phyloP scores from a whole-genome alignment of 2,329 filamentous ascomycete genomes.

The Graphilbum fragrans region DNA sequence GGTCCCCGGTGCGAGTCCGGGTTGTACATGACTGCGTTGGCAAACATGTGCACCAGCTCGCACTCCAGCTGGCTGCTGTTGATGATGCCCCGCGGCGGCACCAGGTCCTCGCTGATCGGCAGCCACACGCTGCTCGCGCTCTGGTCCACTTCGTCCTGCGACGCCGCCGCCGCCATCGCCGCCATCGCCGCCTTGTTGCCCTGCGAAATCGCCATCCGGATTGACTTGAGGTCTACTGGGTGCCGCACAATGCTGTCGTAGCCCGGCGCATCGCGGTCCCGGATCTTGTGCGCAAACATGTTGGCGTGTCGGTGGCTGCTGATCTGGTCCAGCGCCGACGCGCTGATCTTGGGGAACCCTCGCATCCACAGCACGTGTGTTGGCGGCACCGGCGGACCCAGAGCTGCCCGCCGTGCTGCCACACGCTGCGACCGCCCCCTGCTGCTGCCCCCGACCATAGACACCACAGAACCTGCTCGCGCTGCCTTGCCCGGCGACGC shows the following conservation, averaged over 20 bases:
- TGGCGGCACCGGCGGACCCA: slow-evolving; percentile 37
- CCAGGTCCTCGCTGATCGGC: slow-evolving; percentile 61
- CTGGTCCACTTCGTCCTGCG: slow-evolving; percentile 47
- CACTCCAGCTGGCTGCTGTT: slow-evolving; percentile 88
- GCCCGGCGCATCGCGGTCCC: slow-evolving; percentile 62
- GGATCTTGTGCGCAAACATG: slow-evolving; percentile 65
- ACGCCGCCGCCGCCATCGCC: slow-evolving; percentile 35
- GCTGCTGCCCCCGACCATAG: too few species aligned
- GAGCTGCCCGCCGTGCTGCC: slow-evolving; percentile 1
- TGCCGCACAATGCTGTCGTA: slow-evolving; percentile 64
- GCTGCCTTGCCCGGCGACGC: slow-evolving; percentile 15
- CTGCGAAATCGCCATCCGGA: slow-evolving; percentile 62
- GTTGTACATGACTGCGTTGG: slow-evolving; percentile 98
- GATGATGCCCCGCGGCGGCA: slow-evolving; percentile 81
- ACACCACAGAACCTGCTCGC: too few species aligned
- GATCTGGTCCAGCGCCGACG: slow-evolving; percentile 63
- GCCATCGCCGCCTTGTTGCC: slow-evolving; percentile 54
- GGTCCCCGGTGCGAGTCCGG: slow-evolving; percentile 64
- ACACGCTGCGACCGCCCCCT: slow-evolving; percentile 25
- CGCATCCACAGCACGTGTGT: slow-evolving; percentile 65
- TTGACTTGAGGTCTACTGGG: slow-evolving; percentile 66
- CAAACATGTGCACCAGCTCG: slow-evolving; percentile 92
- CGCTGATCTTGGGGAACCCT: slow-evolving; percentile 61
- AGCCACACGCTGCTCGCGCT: slow-evolving; percentile 45
- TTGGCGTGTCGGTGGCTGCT: slow-evolving; percentile 66